Evolutionary conservation across 2,329 filamentous ascomycete species (phyloP).

Genomic region (Lachnellula occidentalis): DNA sequence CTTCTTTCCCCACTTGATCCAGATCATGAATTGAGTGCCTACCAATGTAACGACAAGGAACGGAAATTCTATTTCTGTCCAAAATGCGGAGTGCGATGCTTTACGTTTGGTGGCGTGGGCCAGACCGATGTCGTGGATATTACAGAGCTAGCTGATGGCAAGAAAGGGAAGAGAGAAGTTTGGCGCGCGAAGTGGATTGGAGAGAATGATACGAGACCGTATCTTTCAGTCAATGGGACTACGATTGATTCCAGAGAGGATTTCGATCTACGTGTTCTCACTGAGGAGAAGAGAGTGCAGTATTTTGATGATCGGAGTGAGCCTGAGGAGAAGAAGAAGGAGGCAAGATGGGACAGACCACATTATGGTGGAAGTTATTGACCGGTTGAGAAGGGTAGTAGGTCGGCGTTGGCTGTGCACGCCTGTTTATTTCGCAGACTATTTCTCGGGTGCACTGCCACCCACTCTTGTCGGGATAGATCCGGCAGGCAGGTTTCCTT

Average conservation of each 20-base stretch:
- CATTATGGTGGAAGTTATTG: conserved; percentile 27
- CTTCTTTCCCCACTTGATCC: conserved; percentile 39
- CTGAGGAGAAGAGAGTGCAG: conserved; percentile 27
- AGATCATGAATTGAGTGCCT: conserved; percentile 37
- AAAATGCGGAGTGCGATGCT: conserved; percentile 39
- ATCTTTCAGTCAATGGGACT: conserved; percentile 27
- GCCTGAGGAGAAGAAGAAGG: conserved; percentile 23
- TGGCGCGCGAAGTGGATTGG: conserved; percentile 27
- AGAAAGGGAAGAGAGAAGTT: conserved; percentile 25
- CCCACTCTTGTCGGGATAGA: too few species aligned
- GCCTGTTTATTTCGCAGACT: too few species aligned
- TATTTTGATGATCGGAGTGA: conserved; percentile 27
- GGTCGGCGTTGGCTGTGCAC: too few species aligned
- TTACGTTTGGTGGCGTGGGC: conserved; percentile 35
- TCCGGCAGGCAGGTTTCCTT: too few species aligned
- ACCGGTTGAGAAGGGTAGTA: conserved; percentile 17
- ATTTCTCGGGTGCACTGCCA: too few species aligned
- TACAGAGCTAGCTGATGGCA: conserved; percentile 19
- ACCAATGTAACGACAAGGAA: conserved; percentile 29
- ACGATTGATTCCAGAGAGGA: conserved; percentile 26
- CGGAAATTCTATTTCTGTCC: conserved; percentile 41
- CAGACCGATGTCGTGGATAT: conserved; percentile 26
- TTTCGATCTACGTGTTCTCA: conserved; percentile 27
- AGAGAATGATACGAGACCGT: conserved; percentile 22
- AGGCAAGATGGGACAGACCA: conserved; percentile 25